Evolutionary conservation across 176 grass and related monocot genomes (phyloP).

Genomic region (Raddia distichophylla): DNA sequence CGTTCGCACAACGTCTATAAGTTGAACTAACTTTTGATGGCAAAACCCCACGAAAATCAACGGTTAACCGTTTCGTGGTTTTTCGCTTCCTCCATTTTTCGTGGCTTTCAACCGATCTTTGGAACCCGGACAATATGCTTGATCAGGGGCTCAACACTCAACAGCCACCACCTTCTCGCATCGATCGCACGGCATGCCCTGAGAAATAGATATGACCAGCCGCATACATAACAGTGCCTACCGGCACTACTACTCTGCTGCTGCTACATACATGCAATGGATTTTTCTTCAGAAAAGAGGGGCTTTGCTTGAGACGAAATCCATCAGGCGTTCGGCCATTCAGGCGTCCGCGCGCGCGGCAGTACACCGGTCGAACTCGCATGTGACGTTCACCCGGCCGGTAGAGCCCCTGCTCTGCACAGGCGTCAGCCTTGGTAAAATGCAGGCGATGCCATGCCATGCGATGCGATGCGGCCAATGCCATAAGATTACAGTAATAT

Average conservation of each 20-base stretch:
- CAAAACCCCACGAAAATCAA: too few species aligned
- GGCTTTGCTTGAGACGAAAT: constrained; percentile 35
- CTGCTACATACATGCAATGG: background rate
- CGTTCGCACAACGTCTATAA: too few species aligned
- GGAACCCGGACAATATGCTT: too few species aligned
- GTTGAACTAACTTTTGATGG: too few species aligned
- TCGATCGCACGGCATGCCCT: too few species aligned
- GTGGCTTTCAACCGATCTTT: too few species aligned
- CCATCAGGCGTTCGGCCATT: constrained; percentile 1
- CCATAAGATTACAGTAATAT: background rate
- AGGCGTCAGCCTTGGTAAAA: constrained; percentile 30
- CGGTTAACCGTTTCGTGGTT: too few species aligned
- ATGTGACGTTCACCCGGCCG: constrained; percentile 19
- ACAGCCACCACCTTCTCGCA: too few species aligned
- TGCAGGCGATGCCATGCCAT: background rate
- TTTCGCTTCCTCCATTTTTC: too few species aligned
- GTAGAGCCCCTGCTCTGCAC: background rate
- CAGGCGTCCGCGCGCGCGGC: background rate
- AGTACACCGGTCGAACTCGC: constrained; percentile 13
- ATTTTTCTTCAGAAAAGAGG: too few species aligned
- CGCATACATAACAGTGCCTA: background rate
- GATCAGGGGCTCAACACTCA: too few species aligned
- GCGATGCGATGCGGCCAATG: background rate
- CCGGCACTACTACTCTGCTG: background rate
- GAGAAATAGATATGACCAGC: too few species aligned